Conservation (phyloP, 805 yeast species). For the Hanseniaspora lachancei region DNA sequence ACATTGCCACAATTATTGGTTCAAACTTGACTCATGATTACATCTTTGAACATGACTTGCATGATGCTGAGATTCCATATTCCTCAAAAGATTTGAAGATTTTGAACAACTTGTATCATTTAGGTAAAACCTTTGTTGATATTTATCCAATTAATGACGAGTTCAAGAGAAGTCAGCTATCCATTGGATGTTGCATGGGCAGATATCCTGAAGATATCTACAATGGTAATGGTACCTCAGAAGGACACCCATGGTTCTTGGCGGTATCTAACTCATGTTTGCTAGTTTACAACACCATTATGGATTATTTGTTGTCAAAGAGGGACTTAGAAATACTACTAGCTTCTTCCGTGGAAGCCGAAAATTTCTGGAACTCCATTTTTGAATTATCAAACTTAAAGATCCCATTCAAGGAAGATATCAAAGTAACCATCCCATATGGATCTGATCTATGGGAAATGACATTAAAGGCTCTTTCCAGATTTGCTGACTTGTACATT, state of each 20-base stretch:
- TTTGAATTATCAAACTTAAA: slow-evolving; percentile 1
- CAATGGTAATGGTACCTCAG: slow-evolving; percentile 56
- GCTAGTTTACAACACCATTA: slow-evolving; percentile 34
- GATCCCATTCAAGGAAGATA: slow-evolving; percentile 7
- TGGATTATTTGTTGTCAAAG: slow-evolving; percentile 36
- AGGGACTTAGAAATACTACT: slow-evolving; percentile 39
- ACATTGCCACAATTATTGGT: slow-evolving; percentile 52
- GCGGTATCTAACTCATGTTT: slow-evolving; percentile 40
- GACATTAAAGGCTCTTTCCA: slow-evolving; percentile 9
- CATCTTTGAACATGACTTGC: slow-evolving; percentile 26
- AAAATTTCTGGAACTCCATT: slow-evolving; percentile 11
- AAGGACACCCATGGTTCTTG: slow-evolving; percentile 92
- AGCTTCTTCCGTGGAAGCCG: slow-evolving; percentile 2
- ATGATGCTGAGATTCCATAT: slow-evolving; percentile 38
- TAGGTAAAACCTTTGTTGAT: slow-evolving; percentile 55
- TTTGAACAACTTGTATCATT: slow-evolving; percentile 47
- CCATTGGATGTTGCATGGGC: slow-evolving; percentile 56
- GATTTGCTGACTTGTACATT: slow-evolving; percentile 15
- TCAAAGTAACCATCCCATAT: slow-evolving; percentile 4
- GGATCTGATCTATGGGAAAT: slow-evolving; percentile 10
- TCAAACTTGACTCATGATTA: slow-evolving; percentile 31
- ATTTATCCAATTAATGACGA: slow-evolving; percentile 65
- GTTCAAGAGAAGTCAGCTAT: slow-evolving; percentile 27
- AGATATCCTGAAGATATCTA: slow-evolving; percentile 88
- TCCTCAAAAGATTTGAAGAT: slow-evolving; percentile 45